Conservation (phyloP, 495 filamentous ascomycete species). For the Antarctomyces pellizariae region DNA sequence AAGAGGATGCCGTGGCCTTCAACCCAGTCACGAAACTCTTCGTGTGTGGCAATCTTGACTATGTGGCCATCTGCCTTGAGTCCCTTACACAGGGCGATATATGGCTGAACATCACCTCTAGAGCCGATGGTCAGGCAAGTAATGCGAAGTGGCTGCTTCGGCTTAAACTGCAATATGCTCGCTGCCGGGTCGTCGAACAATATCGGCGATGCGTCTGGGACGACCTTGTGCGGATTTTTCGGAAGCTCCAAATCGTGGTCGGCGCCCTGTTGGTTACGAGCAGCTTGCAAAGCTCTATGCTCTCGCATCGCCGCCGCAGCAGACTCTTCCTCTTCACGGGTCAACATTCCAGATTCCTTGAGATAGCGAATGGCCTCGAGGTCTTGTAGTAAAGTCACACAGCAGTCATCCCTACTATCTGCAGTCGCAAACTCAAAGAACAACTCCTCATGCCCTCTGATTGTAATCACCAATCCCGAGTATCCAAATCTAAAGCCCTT, state of each 20-base stretch:
- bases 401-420: conserved; percentile 71
- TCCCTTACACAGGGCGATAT: conserved; percentile 88
- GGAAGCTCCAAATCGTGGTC: conserved; percentile 34
- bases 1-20: conserved; percentile 84
- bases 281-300: conserved; percentile 59
- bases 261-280: conserved; percentile 35
- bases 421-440: conserved; percentile 79
- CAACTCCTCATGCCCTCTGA: conserved; percentile 83
- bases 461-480: conserved; percentile 72
- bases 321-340: conserved; percentile 41
- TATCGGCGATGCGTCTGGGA: conserved; percentile 38
- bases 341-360: conserved; percentile 44
- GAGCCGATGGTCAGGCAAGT: conserved; percentile 94
- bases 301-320: conserved; percentile 64
- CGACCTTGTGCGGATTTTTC: conserved; percentile 23
- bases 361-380: conserved; percentile 52
- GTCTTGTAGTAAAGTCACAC: conserved; percentile 51
- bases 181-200: conserved; percentile 80
- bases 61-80: conserved; percentile 71
- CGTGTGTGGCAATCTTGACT: conserved; percentile 75
- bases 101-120: conserved; percentile 88
- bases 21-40: conserved; percentile 76
- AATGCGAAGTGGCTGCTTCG: conserved; percentile 54
- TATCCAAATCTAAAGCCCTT: conserved; percentile 88
- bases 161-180: conserved; percentile 91